Evolutionary conservation across 2,329 filamentous ascomycete genomes (phyloP), one percentile per base, ranked within the genome.

Genomic region (Neospermospora avenae): DNA sequence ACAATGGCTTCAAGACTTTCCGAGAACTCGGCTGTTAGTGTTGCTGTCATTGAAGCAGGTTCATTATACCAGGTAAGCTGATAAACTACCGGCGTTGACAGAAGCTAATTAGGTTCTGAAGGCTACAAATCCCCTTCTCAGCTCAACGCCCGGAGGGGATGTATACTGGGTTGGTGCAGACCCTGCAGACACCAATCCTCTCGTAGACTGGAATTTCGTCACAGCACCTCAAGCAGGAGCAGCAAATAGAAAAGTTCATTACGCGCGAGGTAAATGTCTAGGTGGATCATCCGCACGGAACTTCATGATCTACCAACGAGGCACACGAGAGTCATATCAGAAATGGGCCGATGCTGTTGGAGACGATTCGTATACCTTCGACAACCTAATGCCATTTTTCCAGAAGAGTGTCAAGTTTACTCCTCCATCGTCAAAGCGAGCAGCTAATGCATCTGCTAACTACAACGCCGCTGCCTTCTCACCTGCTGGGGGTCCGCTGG

Each of bases 311-410:
- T 67, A 66, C 16, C 58, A 63, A 10, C 31, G 58, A 39, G 52
- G 48, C 13, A 64, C 67, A 8, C 54, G 37, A 18, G 58, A 45
- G 3, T 45, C 61, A 5, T 76, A 24, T 62, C 74, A 81, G 22
- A 71, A 74, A 46, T 82, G 79, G 80, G 77, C 73, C 1, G 66
- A 72, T 34, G 65, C 73, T 2, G 71, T 75, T 0, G 73, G 70
- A 2, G 78, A 82, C 56, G 51, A 74, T 1, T 68, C 72, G 2
- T 84, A 80, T 74, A 75, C 74, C 60, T 80, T 78, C 58, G 69
- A 78, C 3, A 74, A 74, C 10, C 73, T 82, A 31, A 71, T 78
- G 16, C 77, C 77, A 1, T 84, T 78, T 68, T 75, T 80, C 57
- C 70, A 70, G 39, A 78, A 76, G 59, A 64, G 62, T 34, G 59